phyloP scores from a whole-genome alignment of 2,329 filamentous ascomycete species.

The Epichloe aotearoae region DNA sequence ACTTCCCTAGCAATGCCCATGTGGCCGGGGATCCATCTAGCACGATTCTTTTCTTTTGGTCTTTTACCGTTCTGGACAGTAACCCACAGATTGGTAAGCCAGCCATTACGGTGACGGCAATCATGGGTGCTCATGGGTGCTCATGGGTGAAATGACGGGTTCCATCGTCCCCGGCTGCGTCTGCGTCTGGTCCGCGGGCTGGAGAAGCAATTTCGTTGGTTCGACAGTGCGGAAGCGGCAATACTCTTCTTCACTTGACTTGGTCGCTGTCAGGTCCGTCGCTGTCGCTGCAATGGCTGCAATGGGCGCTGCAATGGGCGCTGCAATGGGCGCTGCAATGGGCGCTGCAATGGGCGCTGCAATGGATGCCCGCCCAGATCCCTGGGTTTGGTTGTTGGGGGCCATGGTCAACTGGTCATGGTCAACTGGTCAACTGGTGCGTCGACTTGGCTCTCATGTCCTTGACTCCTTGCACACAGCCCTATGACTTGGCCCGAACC shows the following conservation, averaged over 20 bases:
- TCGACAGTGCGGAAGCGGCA: not conserved
- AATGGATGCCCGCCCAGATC: not conserved
- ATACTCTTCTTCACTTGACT: not conserved
- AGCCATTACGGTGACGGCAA: too few relatives aligned
- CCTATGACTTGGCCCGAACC: constrained; percentile 4
- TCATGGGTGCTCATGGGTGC: too few relatives aligned
- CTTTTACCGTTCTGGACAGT: not conserved
- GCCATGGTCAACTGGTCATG: not conserved
- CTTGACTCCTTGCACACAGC: constrained; percentile 1
- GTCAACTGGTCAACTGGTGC: not conserved
- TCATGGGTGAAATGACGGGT: not conserved
- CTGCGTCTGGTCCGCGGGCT: not conserved
- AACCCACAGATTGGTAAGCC: not conserved
- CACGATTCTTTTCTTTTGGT: too few relatives aligned
- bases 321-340: not conserved
- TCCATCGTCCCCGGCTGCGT: not conserved
- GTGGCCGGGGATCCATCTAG: not conserved
- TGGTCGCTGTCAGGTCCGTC: too few relatives aligned
- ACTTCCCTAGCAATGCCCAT: not conserved
- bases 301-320: not conserved
- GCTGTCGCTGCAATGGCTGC: not conserved
- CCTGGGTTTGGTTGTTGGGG: not conserved
- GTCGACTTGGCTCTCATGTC: constrained; percentile 1
- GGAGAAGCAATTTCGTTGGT: not conserved
- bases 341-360: not conserved